Base-by-base conservation (phyloP, 2,329 filamentous ascomycete genomes). In the Myriangium duriaei region DNA sequence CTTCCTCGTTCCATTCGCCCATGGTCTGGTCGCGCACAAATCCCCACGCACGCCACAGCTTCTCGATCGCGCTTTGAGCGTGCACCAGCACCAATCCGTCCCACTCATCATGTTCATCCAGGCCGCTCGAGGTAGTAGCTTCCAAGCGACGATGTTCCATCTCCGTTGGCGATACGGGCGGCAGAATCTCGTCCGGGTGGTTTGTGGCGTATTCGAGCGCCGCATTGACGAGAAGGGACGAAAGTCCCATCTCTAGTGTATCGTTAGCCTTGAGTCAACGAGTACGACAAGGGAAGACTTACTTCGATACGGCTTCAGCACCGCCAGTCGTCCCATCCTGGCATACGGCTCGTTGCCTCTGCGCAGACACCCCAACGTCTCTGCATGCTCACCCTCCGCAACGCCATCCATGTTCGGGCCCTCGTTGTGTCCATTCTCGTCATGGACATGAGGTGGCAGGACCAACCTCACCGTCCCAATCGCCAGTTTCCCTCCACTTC, bases 1-100 rank as follows among this genome's bases (percentile, higher is more conserved):
- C 83, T 52, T 91, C 85, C 57, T 95, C 86, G 44, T 69, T 67
- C 85, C 86, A 95, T 19, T 57, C 68, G 1, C 83, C 82, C 72
- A 88, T 74, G 7, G 60, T 65, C 51, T 81, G 69, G 58, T 95
- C 86, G 7, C 72, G 64, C 44, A 65, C 60, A 56, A 94, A 95
- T 0, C 85, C 86, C 58, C 79, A 71, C 51, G 67, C 71, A 51
- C 63, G 61, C 75, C 86, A 96, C 47, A 78, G 64, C 17, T 59
- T 61, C 46, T 75, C 67, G 11, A 81, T 74, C 19, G 64, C 57
- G 39, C 71, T 68, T 62, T 94, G 86, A 3, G 85, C 81, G 63
- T 95, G 87, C 15, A 81, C 71, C 52, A 85, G 76, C 5, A 87
- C 66, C 30, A 92, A 64, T 0, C 87, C 86, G 13, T 71, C 69